Percentiles rank a stretch among this genome's conserved stretches.
Conservation (phyloP, 2,329 filamentous ascomycete species). For the Xenoacremonium recifei region DNA sequence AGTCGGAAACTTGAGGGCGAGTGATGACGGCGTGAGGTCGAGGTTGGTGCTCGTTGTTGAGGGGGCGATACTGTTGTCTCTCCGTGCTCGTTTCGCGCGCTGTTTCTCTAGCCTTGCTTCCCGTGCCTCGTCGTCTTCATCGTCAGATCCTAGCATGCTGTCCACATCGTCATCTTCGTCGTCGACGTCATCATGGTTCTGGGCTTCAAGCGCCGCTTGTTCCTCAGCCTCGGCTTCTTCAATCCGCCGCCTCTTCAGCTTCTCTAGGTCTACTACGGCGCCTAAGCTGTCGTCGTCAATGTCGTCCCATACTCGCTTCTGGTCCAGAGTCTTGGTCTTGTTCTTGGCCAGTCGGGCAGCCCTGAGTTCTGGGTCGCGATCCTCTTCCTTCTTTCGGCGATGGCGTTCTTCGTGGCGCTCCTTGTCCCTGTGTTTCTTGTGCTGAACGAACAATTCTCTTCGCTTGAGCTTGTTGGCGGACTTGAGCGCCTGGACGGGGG, state of each 20-base stretch:
- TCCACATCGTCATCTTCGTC: conserved; percentile 62
- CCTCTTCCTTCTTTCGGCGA: conserved; percentile 79
- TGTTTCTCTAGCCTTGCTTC: conserved; percentile 41
- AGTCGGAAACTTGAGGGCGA: conserved; percentile 60
- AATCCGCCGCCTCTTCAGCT: conserved; percentile 56
- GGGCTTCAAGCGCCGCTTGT: conserved; percentile 45
- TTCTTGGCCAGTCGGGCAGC: conserved; percentile 74
- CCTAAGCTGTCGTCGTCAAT: conserved; percentile 60
- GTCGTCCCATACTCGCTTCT: conserved; percentile 88
- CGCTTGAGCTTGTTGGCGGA: conserved; percentile 77
- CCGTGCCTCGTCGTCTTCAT: conserved; percentile 51
- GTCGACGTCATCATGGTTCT: conserved; percentile 41
- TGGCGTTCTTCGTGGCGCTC: conserved; percentile 75
- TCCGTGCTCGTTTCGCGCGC: conserved; percentile 43
- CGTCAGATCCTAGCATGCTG: conserved; percentile 74
- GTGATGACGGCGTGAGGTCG: conserved; percentile 59
- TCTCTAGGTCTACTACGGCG: conserved; percentile 56
- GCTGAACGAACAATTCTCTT: conserved; percentile 73
- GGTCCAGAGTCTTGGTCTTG: conserved; percentile 77
- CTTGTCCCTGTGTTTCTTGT: conserved; percentile 75
- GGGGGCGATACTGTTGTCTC: conserved; percentile 52
- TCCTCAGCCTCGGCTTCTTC: conserved; percentile 53
- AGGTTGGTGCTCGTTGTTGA: conserved; percentile 64
- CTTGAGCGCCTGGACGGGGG: conserved; percentile 39
- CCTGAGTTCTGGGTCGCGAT: conserved; percentile 74